Base-by-base conservation (phyloP, 2,329 filamentous ascomycete genomes). In the Macrophomina pseudophaseolina region DNA sequence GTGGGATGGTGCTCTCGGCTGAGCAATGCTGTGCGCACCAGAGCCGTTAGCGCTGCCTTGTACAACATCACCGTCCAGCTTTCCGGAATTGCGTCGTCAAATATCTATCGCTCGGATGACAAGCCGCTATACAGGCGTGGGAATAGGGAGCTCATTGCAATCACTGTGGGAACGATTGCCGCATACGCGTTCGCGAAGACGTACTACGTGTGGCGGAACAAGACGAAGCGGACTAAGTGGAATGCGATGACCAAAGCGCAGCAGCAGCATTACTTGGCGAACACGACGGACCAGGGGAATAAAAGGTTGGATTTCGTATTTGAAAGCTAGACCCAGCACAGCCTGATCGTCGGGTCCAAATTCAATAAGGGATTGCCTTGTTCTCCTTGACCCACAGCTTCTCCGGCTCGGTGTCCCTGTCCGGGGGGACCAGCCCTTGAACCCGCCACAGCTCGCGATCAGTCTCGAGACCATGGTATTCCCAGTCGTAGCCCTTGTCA, bases 81-180 rank as follows among this genome's bases (percentile, higher is more conserved):
- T 2, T 68, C 69, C 12, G 72, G 65, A 18, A 78, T 78, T 58
- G 74, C 77, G n/a, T 68, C 70, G 4, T 71, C 73, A 60, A 79
- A 78, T 38, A 84, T 88, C n/a, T 88, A 88, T 71, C 77, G 82
- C 1, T 79, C 85, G 1, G 78, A 85, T 42, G 87, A 89, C 38
- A 79, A 79, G 68, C 76, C 76, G 44, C 51, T 79, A 5, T 88
- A 89, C 67, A 77, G 79, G 1, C 78, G 80, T 0, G 87, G 87
- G 0, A 88, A 89, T 67, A 81, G 79, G 49, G 79, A 83, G 0
- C 73, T 88, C 1, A 80, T 90, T 56, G 82, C 73, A 0, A 81
- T 88, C 62, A 81, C 81, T 33, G 70, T 85, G 5, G 73, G 78
- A 0, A 80, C 84, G 1, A 87, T 87, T 72, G 63, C 80, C 0